These are phyloP conservation scores for Boletus rubropictus DNA, from an alignment of 768 basidiomycete species.

Conservation along the genomic window DNA sequence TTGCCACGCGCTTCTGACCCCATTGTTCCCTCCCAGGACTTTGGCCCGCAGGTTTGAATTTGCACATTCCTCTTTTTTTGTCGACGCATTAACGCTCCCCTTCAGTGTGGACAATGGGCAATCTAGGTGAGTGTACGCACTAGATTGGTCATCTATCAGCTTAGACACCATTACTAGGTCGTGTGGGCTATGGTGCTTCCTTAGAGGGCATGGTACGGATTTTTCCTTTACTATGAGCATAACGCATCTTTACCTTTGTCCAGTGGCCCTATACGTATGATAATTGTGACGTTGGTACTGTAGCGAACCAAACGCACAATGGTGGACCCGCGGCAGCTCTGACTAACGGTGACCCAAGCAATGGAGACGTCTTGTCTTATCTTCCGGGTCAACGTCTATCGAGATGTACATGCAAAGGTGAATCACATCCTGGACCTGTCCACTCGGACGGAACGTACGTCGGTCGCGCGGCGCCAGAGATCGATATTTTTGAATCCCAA, in stretches of 20 bases:
- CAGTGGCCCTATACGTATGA: conserved; percentile 85
- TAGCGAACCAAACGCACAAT: conserved; percentile 73
- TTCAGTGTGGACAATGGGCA: conserved; percentile 68
- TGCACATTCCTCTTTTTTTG: neutral
- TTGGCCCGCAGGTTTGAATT: conserved; percentile 57
- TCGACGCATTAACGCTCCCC: conserved; percentile 10
- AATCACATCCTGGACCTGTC: conserved; percentile 83
- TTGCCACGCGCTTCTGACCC: neutral
- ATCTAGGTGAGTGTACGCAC: conserved; percentile 47
- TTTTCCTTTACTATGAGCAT: neutral
- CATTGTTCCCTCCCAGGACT: conserved; percentile 37
- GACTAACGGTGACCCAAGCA: conserved; percentile 50
- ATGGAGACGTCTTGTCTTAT: conserved; percentile 60
- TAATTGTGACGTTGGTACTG: conserved; percentile 89
- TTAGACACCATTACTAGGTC: conserved; percentile 36
- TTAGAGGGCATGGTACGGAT: conserved; percentile 71
- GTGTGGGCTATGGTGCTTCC: conserved; percentile 83
- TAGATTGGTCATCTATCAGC: neutral
- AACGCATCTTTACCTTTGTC: neutral
- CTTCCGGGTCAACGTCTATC: conserved; percentile 86
- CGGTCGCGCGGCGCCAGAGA: conserved; percentile 82
- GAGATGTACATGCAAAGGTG: conserved; percentile 80
- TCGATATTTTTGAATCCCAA: conserved; percentile 86
- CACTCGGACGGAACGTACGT: conserved; percentile 72
- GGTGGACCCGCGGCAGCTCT: conserved; percentile 58